These are phyloP conservation scores for Beauveria rudraprayagi DNA, from an alignment of 2,329 filamentous ascomycete species.

Conservation along the genomic window DNA sequence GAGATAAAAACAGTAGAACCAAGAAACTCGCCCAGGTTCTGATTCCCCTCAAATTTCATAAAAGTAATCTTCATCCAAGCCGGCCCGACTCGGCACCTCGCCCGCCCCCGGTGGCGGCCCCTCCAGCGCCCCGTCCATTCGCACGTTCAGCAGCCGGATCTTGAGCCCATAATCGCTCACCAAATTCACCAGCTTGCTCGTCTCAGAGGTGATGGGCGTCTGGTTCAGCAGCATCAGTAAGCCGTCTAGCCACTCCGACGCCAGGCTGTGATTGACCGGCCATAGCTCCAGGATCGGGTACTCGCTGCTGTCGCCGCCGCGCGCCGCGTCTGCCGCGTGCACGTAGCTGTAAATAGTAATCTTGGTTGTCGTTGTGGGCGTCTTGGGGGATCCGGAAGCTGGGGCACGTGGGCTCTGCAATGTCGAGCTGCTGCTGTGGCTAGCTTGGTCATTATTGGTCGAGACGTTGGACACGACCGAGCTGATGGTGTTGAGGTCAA, in stretches of 20 bases:
- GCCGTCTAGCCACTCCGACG: slow-evolving; percentile 95
- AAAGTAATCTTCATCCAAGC: slow-evolving; percentile 86
- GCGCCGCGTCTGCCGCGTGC: slow-evolving; percentile 30
- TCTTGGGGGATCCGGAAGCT: neutral
- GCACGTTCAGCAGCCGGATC: slow-evolving; percentile 83
- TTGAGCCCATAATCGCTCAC: slow-evolving; percentile 88
- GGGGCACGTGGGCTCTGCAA: slow-evolving; percentile 24
- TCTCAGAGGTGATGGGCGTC: slow-evolving; percentile 93
- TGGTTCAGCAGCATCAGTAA: slow-evolving; percentile 92
- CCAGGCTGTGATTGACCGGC: slow-evolving; percentile 70
- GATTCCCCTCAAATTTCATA: slow-evolving; percentile 58
- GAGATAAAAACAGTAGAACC: neutral
- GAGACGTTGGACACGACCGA: slow-evolving; percentile 93
- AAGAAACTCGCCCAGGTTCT: neutral
- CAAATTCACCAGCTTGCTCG: slow-evolving; percentile 77
- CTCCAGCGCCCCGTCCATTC: slow-evolving; percentile 69
- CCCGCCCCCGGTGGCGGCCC: slow-evolving; percentile 62
- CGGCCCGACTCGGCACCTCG: slow-evolving; percentile 71
- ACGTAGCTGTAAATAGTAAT: slow-evolving; percentile 82
- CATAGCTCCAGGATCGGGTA: slow-evolving; percentile 73
- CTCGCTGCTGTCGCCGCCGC: slow-evolving; percentile 44
- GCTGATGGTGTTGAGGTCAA: slow-evolving; percentile 80
- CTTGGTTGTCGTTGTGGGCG: slow-evolving; percentile 65
- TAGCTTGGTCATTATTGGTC: slow-evolving; percentile 34
- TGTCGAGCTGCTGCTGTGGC: slow-evolving; percentile 35